phyloP scores from a whole-genome alignment of 2,329 filamentous ascomycete genomes.

The Colletotrichum lentis region DNA sequence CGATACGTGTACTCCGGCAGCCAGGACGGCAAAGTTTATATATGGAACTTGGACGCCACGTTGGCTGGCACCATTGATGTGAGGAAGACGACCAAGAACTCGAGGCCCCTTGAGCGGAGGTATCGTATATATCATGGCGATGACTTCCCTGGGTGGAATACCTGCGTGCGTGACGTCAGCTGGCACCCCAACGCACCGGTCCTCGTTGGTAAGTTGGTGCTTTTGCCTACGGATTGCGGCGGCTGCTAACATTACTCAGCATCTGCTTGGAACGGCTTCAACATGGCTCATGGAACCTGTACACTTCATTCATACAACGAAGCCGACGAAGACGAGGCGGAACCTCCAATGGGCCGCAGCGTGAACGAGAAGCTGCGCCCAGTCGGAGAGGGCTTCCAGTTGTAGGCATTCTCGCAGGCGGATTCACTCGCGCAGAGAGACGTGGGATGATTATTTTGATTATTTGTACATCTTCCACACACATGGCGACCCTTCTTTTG shows the following conservation, averaged over 20 bases:
- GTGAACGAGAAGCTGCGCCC: constrained; percentile 67
- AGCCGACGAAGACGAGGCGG: constrained; percentile 70
- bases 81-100: constrained; percentile 70
- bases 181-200: constrained; percentile 90
- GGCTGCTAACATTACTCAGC: constrained; percentile 56
- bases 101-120: constrained; percentile 63
- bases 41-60: constrained; percentile 94
- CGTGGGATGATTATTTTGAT: constrained; percentile 35
- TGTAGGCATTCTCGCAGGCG: background rate
- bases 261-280: constrained; percentile 83
- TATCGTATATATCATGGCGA: constrained; percentile 66
- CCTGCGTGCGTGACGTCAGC: constrained; percentile 85
- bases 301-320: constrained; percentile 83
- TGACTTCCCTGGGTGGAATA: constrained; percentile 70
- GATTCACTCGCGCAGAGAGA: background rate
- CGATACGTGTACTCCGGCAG: constrained; percentile 94
- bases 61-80: constrained; percentile 82
- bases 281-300: constrained; percentile 76
- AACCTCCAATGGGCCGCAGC: constrained; percentile 64
- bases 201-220: constrained; percentile 65
- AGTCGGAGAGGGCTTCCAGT: constrained; percentile 14
- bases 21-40: constrained; percentile 85
- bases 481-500: constrained; percentile 34
- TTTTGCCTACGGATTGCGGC: background rate
- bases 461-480: constrained; percentile 35